These are phyloP conservation scores for Phytophthora lateralis DNA, from an alignment of 352 stramenopile species.

Conservation along the genomic window DNA sequence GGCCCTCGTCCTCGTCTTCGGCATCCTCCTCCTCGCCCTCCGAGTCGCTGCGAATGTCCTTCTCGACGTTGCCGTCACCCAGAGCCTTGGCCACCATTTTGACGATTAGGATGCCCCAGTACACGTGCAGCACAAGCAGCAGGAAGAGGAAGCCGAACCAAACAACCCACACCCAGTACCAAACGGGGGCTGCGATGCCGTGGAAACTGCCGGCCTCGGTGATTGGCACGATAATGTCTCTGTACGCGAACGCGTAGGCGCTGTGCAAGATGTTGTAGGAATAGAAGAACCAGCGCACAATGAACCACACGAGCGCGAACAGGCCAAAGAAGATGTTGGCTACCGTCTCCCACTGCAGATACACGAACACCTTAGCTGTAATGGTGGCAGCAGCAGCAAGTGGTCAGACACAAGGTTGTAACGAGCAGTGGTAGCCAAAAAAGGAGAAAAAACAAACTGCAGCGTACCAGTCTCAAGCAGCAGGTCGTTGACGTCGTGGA, in stretches of 20 bases:
- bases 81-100: constrained; percentile 77
- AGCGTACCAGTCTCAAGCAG: constrained; percentile 51
- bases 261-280: constrained; percentile 78
- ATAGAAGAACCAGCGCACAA: constrained; percentile 76
- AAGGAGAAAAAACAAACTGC: constrained; percentile 1
- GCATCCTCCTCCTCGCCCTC: constrained; percentile 55
- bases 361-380: constrained; percentile 81
- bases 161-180: constrained; percentile 62
- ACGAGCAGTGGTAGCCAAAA: not conserved
- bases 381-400: constrained; percentile 5
- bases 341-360: constrained; percentile 67
- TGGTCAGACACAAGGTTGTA: too few relatives aligned
- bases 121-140: constrained; percentile 71
- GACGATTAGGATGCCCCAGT: constrained; percentile 79
- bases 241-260: constrained; percentile 56
- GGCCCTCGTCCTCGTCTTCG: constrained; percentile 28
- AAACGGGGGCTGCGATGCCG: constrained; percentile 45
- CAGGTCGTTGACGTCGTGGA: constrained; percentile 84
- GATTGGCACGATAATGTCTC: constrained; percentile 58
- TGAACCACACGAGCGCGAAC: constrained; percentile 76
- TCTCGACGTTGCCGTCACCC: constrained; percentile 70
- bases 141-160: constrained; percentile 66
- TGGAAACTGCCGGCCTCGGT: constrained; percentile 43
- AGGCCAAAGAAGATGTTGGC: constrained; percentile 74
- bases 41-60: constrained; percentile 84